Base-by-base conservation (phyloP, 1,284 basidiomycete species). In the Golubevia pallescens region DNA sequence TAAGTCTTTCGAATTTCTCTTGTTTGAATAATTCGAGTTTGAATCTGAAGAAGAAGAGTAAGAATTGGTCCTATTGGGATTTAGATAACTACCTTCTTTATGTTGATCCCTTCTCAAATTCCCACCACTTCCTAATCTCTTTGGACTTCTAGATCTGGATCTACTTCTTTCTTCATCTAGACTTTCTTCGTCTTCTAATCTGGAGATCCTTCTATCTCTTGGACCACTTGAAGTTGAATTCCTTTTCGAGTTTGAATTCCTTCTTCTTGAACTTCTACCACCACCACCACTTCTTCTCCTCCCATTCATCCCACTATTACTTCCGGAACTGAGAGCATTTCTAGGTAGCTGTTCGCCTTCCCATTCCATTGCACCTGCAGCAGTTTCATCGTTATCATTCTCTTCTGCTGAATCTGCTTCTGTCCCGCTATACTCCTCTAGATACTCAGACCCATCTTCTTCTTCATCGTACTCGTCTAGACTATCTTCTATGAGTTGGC, bases 331-430 rank as follows among this genome's bases (percentile, higher is more conserved):
- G 3, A 62, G 61, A 19, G 77, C 73, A 52, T 77, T 77, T 6
- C 69, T 70, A 2, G 75, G 75, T 10, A 78, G 32, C 13, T 68
- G 48, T 59, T 78, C 77, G 3, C 73, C 73, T 32, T 68, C 65
- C 77, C 75, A 77, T 20, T 71, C 77, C 16, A 66, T 65, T 16
- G 65, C 42, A 19, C n/a, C 32, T n/a, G n/a, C 66, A 51, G 61
- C 2, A 42, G 58, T 28, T 14, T 61, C 13, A 21, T 66, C 57
- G 13, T 61, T 19, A 13, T 56, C 60, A 2, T 20, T n/a, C n/a
- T n/a, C n/a, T n/a, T n/a, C n/a, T n/a, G n/a, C n/a, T n/a, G n/a
- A n/a, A n/a, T n/a, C n/a, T n/a, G n/a, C n/a, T n/a, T n/a, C n/a
- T n/a, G n/a, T n/a, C 51, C 16, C 19, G 51, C 19, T 19, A 16